Percentiles rank a stretch among this genome's conserved stretches.
Evolutionary conservation across 768 basidiomycete genomes (phyloP).

Genomic region (Leccinum pellstonianum): DNA sequence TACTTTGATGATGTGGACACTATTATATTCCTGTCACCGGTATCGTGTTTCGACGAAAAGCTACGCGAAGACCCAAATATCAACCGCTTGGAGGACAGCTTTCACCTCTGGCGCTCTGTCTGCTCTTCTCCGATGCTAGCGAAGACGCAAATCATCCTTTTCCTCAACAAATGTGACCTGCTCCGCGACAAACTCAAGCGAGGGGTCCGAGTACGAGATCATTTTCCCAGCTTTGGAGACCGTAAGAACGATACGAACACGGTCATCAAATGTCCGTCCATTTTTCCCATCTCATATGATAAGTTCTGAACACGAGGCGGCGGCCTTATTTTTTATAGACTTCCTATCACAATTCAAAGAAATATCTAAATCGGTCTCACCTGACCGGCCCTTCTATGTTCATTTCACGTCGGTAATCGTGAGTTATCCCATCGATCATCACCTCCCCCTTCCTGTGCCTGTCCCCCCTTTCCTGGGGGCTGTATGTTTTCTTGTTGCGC

Average conservation of each 20-base stretch:
- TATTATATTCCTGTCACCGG: constrained; percentile 74
- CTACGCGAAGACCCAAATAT: constrained; percentile 67
- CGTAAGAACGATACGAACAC: constrained; percentile 67
- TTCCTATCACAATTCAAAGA: constrained; percentile 82
- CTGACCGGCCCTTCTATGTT: constrained; percentile 65
- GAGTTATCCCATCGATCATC: constrained; percentile 34
- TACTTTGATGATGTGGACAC: constrained; percentile 83
- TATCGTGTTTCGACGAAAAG: constrained; percentile 81
- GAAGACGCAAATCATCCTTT: constrained; percentile 49
- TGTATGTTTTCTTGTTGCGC: neutral
- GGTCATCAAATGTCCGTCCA: constrained; percentile 63
- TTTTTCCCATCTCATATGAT: constrained; percentile 1
- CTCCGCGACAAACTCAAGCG: constrained; percentile 69
- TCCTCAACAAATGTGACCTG: constrained; percentile 72
- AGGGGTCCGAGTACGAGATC: constrained; percentile 64
- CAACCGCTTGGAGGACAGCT: constrained; percentile 77
- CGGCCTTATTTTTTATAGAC: constrained; percentile 41
- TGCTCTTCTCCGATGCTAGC: constrained; percentile 64
- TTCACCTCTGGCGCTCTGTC: constrained; percentile 74
- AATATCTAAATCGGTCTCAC: constrained; percentile 60
- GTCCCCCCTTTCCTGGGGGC: constrained; percentile 1
- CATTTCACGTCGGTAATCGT: constrained; percentile 80
- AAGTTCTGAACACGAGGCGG: constrained; percentile 12
- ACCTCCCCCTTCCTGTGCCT: constrained; percentile 7
- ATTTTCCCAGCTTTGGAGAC: constrained; percentile 72